These are phyloP conservation scores for Takashimella koratensis DNA, from an alignment of 1,284 basidiomycete genomes.

Conservation along the genomic window DNA sequence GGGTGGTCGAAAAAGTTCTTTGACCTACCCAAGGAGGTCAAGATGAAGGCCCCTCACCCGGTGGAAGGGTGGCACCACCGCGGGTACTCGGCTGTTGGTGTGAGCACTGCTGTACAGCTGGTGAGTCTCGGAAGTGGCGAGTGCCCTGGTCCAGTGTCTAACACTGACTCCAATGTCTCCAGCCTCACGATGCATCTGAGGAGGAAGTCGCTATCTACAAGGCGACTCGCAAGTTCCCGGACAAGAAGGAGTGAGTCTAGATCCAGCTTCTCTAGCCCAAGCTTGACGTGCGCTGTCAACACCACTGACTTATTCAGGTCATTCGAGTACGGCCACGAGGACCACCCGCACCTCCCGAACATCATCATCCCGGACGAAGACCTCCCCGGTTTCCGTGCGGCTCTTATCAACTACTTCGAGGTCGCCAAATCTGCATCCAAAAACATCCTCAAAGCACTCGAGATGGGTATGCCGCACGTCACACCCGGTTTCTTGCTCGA, in stretches of 20 bases:
- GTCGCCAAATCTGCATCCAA: slow-evolving; percentile 52
- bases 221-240: not conserved
- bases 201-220: not conserved
- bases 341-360: slow-evolving; percentile 47
- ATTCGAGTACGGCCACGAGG: slow-evolving; percentile 2
- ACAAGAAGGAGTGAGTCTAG: not conserved
- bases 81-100: too few species aligned
- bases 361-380: too few species aligned
- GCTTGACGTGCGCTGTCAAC: too few species aligned
- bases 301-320: not conserved
- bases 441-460: slow-evolving; percentile 53
- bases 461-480: slow-evolving; percentile 50
- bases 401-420: slow-evolving; percentile 55
- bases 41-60: slow-evolving; percentile 58
- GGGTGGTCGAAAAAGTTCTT: slow-evolving; percentile 55
- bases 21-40: slow-evolving; percentile 52
- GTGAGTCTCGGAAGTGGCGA: not conserved
- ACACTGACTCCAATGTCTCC: not conserved
- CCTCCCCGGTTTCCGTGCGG: slow-evolving; percentile 56
- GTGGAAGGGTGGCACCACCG: slow-evolving; percentile 5
- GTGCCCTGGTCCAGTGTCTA: too few species aligned
- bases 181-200: slow-evolving; percentile 49
- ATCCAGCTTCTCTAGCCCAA: too few species aligned
- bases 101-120: not conserved
- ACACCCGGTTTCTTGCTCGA: slow-evolving; percentile 14